These are phyloP conservation scores for Trichoderma asperelloides DNA, from an alignment of 495 filamentous ascomycete species.

Conservation along the genomic window DNA sequence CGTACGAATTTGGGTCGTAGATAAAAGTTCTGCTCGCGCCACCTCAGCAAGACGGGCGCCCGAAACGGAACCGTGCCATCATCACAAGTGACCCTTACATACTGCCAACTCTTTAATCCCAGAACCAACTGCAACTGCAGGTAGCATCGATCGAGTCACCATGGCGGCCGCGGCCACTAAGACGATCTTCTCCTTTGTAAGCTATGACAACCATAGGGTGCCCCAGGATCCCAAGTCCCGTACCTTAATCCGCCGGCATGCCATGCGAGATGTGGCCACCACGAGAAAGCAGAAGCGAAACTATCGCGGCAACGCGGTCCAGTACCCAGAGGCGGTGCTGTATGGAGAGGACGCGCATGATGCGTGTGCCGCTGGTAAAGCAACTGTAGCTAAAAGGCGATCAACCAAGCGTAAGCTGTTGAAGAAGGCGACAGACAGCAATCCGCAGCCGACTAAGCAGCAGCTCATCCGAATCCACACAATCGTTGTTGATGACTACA, in stretches of 20 bases:
- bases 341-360: background rate
- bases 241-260: slow-evolving; percentile 24
- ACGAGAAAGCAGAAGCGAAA: slow-evolving; percentile 17
- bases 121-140: background rate
- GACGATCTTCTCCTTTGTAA: slow-evolving; percentile 4
- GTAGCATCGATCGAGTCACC: background rate
- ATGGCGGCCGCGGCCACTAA: background rate
- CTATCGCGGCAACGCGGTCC: slow-evolving; percentile 22
- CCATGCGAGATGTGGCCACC: slow-evolving; percentile 25
- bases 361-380: background rate
- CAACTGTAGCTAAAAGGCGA: background rate
- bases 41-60: no score
- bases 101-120: background rate
- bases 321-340: slow-evolving; percentile 16
- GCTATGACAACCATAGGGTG: slow-evolving; percentile 7
- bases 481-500: background rate
- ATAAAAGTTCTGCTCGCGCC: no score
- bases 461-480: background rate
- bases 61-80: background rate
- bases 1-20: no score
- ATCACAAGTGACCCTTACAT: background rate
- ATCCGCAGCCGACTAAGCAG: background rate
- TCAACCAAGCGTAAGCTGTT: background rate
- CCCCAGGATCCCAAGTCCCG: slow-evolving; percentile 17
- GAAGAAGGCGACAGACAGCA: background rate